These are phyloP conservation scores for Flammula alnicola DNA, from an alignment of 1,284 basidiomycete species.

Conservation along the genomic window DNA sequence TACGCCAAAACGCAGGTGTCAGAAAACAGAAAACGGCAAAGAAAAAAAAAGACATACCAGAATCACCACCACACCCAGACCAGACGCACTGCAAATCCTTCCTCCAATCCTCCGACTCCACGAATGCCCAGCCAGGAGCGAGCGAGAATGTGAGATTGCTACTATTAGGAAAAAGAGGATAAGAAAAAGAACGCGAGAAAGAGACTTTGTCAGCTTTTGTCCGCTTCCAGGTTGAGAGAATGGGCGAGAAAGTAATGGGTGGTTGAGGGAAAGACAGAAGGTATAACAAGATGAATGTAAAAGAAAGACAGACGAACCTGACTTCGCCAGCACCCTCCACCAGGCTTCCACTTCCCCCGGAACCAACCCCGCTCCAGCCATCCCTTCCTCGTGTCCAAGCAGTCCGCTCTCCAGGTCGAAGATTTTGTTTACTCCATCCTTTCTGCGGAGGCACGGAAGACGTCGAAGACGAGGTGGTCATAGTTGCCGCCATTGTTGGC, in stretches of 20 bases:
- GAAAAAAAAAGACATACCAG: slow-evolving; percentile 41
- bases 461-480: slow-evolving; percentile 1
- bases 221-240: slow-evolving; percentile 10
- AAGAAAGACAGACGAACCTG: slow-evolving; percentile 58
- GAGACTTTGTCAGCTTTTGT: slow-evolving; percentile 12
- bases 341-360: slow-evolving; percentile 14
- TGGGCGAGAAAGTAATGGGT: slow-evolving; percentile 15
- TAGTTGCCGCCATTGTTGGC: slow-evolving; percentile 2
- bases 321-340: slow-evolving; percentile 45
- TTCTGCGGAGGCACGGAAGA: slow-evolving; percentile 18
- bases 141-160: slow-evolving; percentile 80
- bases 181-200: slow-evolving; percentile 12
- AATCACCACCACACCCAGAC: slow-evolving; percentile 53
- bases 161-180: slow-evolving; percentile 40
- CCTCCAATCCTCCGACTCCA: slow-evolving; percentile 77
- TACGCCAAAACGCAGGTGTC: too few relatives aligned
- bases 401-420: slow-evolving; percentile 57
- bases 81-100: slow-evolving; percentile 63
- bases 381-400: slow-evolving; percentile 76
- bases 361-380: slow-evolving; percentile 66
- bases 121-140: slow-evolving; percentile 69
- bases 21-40: slow-evolving; percentile 3
- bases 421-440: slow-evolving; percentile 62
- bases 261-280: too few relatives aligned
- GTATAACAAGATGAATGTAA: slow-evolving; percentile 14